Evolutionary conservation across 305 asterid genomes (phyloP).

Genomic region (Fraxinus xanthoxyloides): DNA sequence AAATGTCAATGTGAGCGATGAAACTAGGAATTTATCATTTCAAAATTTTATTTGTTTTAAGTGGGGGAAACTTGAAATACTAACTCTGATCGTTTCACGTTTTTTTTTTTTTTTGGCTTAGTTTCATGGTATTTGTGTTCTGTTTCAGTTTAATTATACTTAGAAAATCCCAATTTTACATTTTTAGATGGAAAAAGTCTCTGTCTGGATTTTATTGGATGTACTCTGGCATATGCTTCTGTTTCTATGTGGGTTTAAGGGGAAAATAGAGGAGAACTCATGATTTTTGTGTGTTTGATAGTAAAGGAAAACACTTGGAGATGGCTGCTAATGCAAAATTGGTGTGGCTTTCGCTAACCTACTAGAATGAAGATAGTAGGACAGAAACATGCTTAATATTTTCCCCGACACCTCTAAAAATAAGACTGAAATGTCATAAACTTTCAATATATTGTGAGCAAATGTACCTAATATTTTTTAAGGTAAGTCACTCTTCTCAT

Average conservation of each 20-base stretch:
- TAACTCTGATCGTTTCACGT: not conserved
- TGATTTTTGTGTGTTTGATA: not conserved
- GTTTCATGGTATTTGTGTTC: not conserved
- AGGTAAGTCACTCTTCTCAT: not conserved
- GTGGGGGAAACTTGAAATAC: not conserved
- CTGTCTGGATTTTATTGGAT: not conserved
- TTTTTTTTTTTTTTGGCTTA: not conserved
- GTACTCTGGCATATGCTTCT: not conserved
- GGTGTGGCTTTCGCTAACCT: not conserved
- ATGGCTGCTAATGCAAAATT: not conserved
- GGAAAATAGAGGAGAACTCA: not conserved
- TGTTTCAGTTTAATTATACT: not conserved
- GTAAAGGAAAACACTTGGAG: not conserved
- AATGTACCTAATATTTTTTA: not conserved
- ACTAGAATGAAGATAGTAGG: not conserved
- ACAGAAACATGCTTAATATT: not conserved
- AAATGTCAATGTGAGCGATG: not conserved
- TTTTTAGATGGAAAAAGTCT: not conserved
- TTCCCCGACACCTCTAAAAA: not conserved
- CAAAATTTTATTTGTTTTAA: slow-evolving; percentile 1
- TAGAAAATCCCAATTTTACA: not conserved
- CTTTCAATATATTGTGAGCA: not conserved
- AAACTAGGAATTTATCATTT: not conserved
- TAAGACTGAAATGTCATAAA: no score
- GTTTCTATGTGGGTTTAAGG: not conserved